Evolutionary conservation across 192 early-diverging fungal genomes (phyloP).

Genomic region (Hyaloraphidium curvatum): DNA sequence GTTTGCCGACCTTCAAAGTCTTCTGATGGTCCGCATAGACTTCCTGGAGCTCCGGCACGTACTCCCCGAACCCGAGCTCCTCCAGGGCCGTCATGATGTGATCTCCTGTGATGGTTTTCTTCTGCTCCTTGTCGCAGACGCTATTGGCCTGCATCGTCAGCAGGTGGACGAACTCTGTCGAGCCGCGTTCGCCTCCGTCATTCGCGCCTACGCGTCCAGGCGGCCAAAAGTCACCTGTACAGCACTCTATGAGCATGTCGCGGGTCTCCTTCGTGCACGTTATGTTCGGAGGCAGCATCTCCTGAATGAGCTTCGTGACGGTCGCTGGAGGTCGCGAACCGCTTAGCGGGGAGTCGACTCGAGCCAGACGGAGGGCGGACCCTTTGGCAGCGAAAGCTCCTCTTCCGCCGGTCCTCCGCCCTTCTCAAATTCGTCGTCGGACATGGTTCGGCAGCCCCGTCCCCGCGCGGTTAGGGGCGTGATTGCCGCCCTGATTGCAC

Average conservation of each 20-base stretch:
- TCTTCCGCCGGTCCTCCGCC: too few relatives aligned
- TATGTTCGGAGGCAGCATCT: constrained; percentile 84
- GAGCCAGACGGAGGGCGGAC: too few relatives aligned
- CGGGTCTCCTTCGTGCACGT: constrained; percentile 86
- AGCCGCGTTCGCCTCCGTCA: background rate
- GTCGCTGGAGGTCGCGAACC: constrained; percentile 65
- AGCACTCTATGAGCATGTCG: constrained; percentile 89
- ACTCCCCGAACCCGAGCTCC: constrained; percentile 81
- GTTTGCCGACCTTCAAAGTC: constrained; percentile 41
- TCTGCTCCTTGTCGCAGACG: constrained; percentile 83
- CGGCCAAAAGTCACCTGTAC: constrained; percentile 44
- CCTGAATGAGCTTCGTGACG: constrained; percentile 85
- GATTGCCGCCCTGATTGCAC: too few relatives aligned
- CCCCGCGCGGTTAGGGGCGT: too few relatives aligned
- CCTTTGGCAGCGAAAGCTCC: too few relatives aligned
- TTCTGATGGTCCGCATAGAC: constrained; percentile 78
- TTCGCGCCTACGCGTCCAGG: background rate
- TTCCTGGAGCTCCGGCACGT: constrained; percentile 68
- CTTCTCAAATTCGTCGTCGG: too few relatives aligned
- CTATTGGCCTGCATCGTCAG: constrained; percentile 89
- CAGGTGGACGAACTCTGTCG: constrained; percentile 81
- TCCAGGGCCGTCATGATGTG: constrained; percentile 79
- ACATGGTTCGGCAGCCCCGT: too few relatives aligned
- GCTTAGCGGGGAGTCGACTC: too few relatives aligned
- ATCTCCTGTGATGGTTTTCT: constrained; percentile 94